Conservation (phyloP, 2,329 filamentous ascomycete genomes). For the Claviceps digitariae region DNA sequence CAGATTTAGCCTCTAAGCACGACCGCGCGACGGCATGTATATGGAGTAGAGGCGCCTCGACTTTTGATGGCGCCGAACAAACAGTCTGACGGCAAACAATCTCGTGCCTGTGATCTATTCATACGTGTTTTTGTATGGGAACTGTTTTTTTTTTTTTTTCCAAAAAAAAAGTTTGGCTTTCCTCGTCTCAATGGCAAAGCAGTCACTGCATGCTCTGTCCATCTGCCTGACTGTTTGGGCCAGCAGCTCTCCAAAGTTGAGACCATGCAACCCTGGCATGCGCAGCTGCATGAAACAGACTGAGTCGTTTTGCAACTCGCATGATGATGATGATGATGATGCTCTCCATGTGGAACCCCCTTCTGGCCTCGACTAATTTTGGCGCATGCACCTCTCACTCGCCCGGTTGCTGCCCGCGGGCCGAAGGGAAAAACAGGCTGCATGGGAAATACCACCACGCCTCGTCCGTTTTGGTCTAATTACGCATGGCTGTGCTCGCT, state of each 20-base stretch:
- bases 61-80: background rate
- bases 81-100: background rate
- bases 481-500: background rate
- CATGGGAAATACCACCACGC: no score
- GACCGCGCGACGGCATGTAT: background rate
- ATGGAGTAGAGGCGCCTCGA: background rate
- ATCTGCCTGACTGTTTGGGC: background rate
- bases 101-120: background rate
- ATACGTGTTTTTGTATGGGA: background rate
- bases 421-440: no score
- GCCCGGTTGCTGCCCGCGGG: background rate
- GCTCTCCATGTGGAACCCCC: background rate
- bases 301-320: background rate
- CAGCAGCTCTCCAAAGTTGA: no score
- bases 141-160: background rate
- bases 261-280: no score
- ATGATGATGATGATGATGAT: background rate
- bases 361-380: background rate
- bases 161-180: background rate
- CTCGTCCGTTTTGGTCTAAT: background rate
- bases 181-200: background rate
- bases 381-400: background rate
- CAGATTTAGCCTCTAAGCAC: background rate
- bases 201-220: background rate
- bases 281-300: background rate